These are phyloP conservation scores for Cercophora newfieldiana DNA, from an alignment of 495 filamentous ascomycete genomes.

Conservation along the genomic window DNA sequence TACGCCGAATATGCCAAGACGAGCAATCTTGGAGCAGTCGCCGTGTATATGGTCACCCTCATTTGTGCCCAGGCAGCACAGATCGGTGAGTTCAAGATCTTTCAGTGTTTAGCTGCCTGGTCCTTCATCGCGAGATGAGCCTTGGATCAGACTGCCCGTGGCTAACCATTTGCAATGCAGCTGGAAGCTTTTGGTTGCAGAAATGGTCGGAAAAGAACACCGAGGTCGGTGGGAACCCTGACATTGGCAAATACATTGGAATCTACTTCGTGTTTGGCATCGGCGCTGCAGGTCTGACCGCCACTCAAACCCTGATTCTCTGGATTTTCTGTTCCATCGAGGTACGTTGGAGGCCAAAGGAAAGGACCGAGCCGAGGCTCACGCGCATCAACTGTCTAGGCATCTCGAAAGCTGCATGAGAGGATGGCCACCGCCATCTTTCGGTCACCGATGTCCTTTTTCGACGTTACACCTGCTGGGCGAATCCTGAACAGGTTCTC, in stretches of 20 bases:
- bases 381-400: conserved; percentile 46
- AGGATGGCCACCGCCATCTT: conserved; percentile 98
- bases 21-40: conserved; percentile 83
- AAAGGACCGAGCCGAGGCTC: conserved; percentile 7
- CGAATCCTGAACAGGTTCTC: conserved; percentile 97
- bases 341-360: conserved; percentile 41
- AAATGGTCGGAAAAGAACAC: conserved; percentile 82
- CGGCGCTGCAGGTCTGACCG: conserved; percentile 81
- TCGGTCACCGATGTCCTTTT: conserved; percentile 97
- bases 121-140: background rate
- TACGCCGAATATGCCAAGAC: conserved; percentile 90
- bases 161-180: conserved; percentile 16
- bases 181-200: conserved; percentile 90
- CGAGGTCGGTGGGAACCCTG: conserved; percentile 61
- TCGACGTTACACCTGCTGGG: conserved; percentile 97
- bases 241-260: conserved; percentile 87
- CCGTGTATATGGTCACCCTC: conserved; percentile 75
- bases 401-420: conserved; percentile 94
- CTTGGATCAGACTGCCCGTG: background rate
- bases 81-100: conserved; percentile 52
- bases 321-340: conserved; percentile 99
- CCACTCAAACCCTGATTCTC: conserved; percentile 89
- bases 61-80: conserved; percentile 77
- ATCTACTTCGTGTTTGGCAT: conserved; percentile 93
- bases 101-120: no score